Conservation (phyloP, 495 filamentous ascomycete genomes). For the Acidiella bohemica region DNA sequence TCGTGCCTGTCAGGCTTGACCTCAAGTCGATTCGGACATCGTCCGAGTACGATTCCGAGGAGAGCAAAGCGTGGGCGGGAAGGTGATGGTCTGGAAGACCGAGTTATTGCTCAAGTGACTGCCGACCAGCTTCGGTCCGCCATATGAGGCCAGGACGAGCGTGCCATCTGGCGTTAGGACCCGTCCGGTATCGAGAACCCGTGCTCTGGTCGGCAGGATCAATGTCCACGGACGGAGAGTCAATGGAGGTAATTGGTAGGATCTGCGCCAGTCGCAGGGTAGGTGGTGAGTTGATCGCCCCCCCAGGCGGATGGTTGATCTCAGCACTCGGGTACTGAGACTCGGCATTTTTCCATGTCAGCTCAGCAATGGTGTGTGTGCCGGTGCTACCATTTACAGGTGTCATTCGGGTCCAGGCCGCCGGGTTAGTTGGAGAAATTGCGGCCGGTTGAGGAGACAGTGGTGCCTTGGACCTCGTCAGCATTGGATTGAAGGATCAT, state of each 20-base stretch:
- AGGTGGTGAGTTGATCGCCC: conserved; percentile 35
- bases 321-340: conserved; percentile 29
- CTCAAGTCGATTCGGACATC: conserved; percentile 37
- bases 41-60: conserved; percentile 34
- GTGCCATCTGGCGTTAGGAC: conserved; percentile 29
- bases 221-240: conserved; percentile 35
- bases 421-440: conserved; percentile 38
- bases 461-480: conserved; percentile 22
- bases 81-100: conserved; percentile 35
- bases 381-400: conserved; percentile 20
- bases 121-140: conserved; percentile 35
- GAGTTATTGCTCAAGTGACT: conserved; percentile 30
- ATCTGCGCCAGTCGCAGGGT: conserved; percentile 30
- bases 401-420: conserved; percentile 31
- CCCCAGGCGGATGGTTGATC: conserved; percentile 34
- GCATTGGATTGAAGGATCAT: not conserved
- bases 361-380: conserved; percentile 35
- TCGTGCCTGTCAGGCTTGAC: conserved; percentile 20
- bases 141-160: conserved; percentile 28
- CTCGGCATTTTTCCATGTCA: conserved; percentile 30
- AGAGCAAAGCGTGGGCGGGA: conserved; percentile 31
- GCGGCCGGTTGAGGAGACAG: conserved; percentile 32
- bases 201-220: conserved; percentile 33
- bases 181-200: conserved; percentile 38
- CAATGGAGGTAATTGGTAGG: conserved; percentile 34